Conservation (phyloP, 352 stramenopile species). For the Thraustochytrium striatum region DNA sequence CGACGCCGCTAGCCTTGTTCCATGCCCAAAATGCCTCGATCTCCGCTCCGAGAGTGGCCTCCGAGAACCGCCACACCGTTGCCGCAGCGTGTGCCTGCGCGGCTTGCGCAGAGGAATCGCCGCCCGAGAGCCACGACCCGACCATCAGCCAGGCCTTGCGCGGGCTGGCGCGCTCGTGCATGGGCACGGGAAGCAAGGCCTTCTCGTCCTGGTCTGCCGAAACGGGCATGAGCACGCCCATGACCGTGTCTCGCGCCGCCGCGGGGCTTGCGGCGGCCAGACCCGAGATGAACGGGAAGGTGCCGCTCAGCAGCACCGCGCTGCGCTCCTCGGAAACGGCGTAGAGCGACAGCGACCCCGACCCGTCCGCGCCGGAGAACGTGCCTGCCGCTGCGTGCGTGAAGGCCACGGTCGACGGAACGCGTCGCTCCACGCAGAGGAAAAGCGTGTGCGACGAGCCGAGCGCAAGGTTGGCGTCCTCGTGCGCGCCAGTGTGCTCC, state of each 20-base stretch:
- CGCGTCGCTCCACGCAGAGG: conserved; percentile 8
- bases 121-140: conserved; percentile 1
- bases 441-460: background rate
- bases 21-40: conserved; percentile 25
- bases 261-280: background rate
- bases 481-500: background rate
- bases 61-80: conserved; percentile 10
- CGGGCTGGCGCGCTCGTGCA: background rate
- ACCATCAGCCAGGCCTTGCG: conserved; percentile 10
- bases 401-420: background rate
- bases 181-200: background rate
- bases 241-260: background rate
- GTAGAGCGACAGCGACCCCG: conserved; percentile 15
- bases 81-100: background rate
- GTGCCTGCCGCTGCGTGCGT: background rate
- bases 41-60: background rate
- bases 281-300: background rate
- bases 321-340: conserved; percentile 2
- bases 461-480: conserved; percentile 16
- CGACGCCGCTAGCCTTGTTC: background rate
- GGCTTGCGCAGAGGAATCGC: background rate
- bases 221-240: background rate
- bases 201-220: background rate
- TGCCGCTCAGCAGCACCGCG: background rate
- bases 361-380: background rate